A percentile compares a stretch with the other conserved stretches of the same genome.
phyloP scores from a whole-genome alignment of 768 basidiomycete species.

The Naganishia kalamii region DNA sequence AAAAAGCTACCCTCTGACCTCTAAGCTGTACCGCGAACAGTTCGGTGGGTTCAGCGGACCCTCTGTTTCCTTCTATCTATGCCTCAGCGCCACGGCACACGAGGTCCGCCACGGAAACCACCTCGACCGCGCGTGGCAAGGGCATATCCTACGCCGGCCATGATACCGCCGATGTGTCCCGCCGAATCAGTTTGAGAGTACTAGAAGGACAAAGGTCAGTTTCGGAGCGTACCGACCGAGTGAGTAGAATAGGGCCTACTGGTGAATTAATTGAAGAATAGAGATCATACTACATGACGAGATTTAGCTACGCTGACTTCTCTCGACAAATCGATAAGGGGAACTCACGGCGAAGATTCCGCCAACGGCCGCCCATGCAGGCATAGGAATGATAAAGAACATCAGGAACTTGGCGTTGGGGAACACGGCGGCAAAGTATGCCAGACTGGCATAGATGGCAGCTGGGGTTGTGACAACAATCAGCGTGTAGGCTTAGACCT shows the following conservation, averaged over 20 bases:
- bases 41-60: too few species aligned
- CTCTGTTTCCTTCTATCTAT: background rate
- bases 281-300: slow-evolving; percentile 33
- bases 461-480: slow-evolving; percentile 17
- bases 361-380: slow-evolving; percentile 38
- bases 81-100: slow-evolving; percentile 1
- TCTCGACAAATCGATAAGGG: too few species aligned
- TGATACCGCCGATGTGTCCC: slow-evolving; percentile 42
- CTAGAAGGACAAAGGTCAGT: slow-evolving; percentile 21
- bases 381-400: slow-evolving; percentile 45
- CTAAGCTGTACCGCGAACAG: too few species aligned
- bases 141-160: slow-evolving; percentile 38
- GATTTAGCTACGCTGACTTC: background rate
- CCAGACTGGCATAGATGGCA: slow-evolving; percentile 42
- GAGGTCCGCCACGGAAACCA: slow-evolving; percentile 13
- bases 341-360: slow-evolving; percentile 42
- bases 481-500: background rate
- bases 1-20: too few species aligned
- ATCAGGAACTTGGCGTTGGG: slow-evolving; percentile 40
- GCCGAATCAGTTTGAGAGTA: slow-evolving; percentile 38
- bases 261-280: slow-evolving; percentile 27
- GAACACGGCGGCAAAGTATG: slow-evolving; percentile 41
- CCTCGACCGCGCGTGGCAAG: slow-evolving; percentile 29
- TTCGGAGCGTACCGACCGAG: slow-evolving; percentile 12
- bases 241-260: background rate